Evolutionary conservation across 306 rosid species (phyloP), one percentile per base, ranked within the genome.

Genomic region (Trifolium subterraneum): DNA sequence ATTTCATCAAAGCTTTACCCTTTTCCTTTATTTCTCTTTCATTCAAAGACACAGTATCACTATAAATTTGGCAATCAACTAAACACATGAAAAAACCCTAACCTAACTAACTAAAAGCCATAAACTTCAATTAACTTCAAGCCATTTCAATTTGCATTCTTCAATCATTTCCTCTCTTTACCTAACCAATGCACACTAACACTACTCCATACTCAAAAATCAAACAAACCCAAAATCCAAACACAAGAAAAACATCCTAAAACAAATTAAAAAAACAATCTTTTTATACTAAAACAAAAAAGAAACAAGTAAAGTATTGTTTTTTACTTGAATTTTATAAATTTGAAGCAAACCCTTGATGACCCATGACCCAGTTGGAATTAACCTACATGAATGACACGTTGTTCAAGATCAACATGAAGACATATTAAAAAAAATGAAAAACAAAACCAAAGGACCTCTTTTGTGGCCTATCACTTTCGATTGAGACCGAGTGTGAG

Each of bases 1-100:
- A 92, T 92, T 75, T 84, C 77, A 78, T 73, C 93, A 84, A 84
- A 89, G 84, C 90, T 81, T 80, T 74, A 76, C 80, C 80, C 70
- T 66, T 70, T 78, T 35, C 58, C 50, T 79, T 64, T 55, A 71
- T 76, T 19, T 36, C 75, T 66, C 70, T 51, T 72, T 82, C 75
- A 80, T 42, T 69, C 56, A 80, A 62, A 78, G 60, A 66, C 70
- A 67, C 77, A 59, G 18, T 68, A 60, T 39, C 33, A 56, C 16
- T 48, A 77, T 78, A 66, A 66, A 66, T 33, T 73, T 64, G 33
- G 68, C 61, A 79, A 76, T 80, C 58, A 86, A 67, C 59, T 25
- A 80, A 25, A 85, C 6, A 82, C 80, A 81, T 67, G 70, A 85
- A 54, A 51, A 16, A 20, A 22, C 12, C 33, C 33, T 29, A 29